phyloP scores from a whole-genome alignment of 495 filamentous ascomycete species.

The Cryomyces antarcticus region DNA sequence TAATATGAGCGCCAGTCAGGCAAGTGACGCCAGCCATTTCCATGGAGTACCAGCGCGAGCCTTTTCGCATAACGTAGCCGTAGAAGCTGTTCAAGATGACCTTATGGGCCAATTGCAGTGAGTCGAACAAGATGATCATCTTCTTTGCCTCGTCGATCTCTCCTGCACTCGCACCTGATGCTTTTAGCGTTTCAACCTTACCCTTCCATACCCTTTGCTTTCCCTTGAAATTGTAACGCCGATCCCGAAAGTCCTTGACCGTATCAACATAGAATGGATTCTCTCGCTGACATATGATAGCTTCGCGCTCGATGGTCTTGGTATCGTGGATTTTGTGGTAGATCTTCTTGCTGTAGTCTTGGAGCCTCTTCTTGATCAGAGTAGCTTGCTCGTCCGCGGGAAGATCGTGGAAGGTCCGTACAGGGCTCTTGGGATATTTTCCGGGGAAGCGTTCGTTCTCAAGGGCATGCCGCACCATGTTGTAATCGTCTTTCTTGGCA shows the following conservation, averaged over 20 bases:
- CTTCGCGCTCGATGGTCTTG: slow-evolving; percentile 80
- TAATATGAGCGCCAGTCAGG: slow-evolving; percentile 89
- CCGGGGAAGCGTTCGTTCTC: slow-evolving; percentile 83
- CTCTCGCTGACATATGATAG: slow-evolving; percentile 95
- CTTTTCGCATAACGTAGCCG: slow-evolving; percentile 98
- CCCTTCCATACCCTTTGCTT: slow-evolving; percentile 97
- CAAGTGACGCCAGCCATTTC: slow-evolving; percentile 99
- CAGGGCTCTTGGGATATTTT: slow-evolving; percentile 43
- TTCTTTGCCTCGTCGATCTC: slow-evolving; percentile 94
- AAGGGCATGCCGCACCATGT: slow-evolving; percentile 90
- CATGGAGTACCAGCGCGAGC: slow-evolving; percentile 97
- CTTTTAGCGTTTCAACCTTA: slow-evolving; percentile 72
- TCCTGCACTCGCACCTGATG: slow-evolving; percentile 47
- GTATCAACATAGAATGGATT: slow-evolving; percentile 99
- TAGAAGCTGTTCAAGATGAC: slow-evolving; percentile 99
- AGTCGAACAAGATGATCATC: slow-evolving; percentile 95
- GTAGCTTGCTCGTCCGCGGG: slow-evolving; percentile 62
- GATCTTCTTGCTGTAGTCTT: slow-evolving; percentile 92
- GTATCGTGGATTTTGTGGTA: slow-evolving; percentile 98
- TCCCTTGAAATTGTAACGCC: slow-evolving; percentile 94
- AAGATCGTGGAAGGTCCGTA: slow-evolving; percentile 64
- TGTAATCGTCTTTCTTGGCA: slow-evolving; percentile 92
- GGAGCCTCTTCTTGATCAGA: slow-evolving; percentile 68
- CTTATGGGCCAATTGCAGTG: slow-evolving; percentile 90
- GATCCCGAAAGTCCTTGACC: slow-evolving; percentile 84